Percentiles rank a stretch among this genome's conserved stretches.
phyloP scores from a whole-genome alignment of 176 grass and related monocot genomes.

The Oryza meridionalis region DNA sequence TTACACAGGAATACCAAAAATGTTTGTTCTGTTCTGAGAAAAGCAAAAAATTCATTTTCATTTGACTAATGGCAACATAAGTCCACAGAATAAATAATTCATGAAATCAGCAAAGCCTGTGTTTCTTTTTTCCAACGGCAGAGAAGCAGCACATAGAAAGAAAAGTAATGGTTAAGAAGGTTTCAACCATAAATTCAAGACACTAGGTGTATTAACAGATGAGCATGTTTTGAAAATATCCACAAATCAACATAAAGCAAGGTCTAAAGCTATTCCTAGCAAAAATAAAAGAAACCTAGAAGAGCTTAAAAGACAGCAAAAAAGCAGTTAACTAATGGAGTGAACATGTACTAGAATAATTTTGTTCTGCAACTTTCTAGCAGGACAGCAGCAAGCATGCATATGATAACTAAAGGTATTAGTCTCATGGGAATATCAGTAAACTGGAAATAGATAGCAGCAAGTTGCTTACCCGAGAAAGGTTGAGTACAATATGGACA shows the following conservation, averaged over 20 bases:
- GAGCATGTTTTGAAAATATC: conserved; percentile 2
- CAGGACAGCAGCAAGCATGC: background rate
- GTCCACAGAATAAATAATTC: background rate
- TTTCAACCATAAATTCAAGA: conserved; percentile 5
- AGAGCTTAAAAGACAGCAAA: background rate
- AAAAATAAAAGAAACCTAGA: background rate
- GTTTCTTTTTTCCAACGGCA: background rate
- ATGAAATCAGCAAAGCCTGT: background rate
- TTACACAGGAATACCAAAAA: conserved; percentile 23
- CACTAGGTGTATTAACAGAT: background rate
- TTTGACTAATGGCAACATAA: conserved; percentile 13
- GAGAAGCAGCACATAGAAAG: background rate
- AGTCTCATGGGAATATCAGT: conserved; percentile 6
- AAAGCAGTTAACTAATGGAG: background rate
- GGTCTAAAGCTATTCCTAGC: background rate
- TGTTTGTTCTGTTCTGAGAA: background rate
- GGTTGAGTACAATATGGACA: conserved; percentile 92
- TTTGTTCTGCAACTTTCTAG: background rate
- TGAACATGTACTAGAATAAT: conserved; percentile 8
- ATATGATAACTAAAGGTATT: background rate
- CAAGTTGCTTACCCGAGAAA: conserved; percentile 70
- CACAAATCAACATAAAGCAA: background rate
- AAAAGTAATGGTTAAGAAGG: background rate
- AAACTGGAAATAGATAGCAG: background rate
- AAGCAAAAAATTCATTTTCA: background rate